phyloP scores from a whole-genome alignment of 1,284 basidiomycete genomes.

The Boletus sp. region DNA sequence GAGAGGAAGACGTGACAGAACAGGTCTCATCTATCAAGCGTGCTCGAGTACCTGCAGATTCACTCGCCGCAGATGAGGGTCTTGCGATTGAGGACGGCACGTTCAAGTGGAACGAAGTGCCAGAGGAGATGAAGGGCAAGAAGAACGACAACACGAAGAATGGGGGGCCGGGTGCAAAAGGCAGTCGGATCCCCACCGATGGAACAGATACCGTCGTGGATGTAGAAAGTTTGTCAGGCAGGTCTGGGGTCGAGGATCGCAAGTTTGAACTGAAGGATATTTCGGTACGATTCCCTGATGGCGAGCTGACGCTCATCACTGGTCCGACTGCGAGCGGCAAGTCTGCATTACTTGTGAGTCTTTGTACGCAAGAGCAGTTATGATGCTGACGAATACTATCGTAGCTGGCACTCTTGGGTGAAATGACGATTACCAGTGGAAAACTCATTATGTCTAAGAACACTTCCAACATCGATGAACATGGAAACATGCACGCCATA shows the following conservation, averaged over 20 bases:
- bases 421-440: conserved; percentile 30
- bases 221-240: conserved; percentile 12
- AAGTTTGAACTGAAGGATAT: conserved; percentile 58
- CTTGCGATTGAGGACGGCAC: conserved; percentile 55
- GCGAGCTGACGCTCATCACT: conserved; percentile 51
- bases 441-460: conserved; percentile 41
- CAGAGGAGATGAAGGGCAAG: conserved; percentile 17
- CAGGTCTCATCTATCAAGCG: conserved; percentile 66
- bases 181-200: conserved; percentile 7
- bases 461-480: conserved; percentile 36
- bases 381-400: not conserved
- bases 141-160: conserved; percentile 10
- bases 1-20: conserved; percentile 76
- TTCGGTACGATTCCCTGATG: conserved; percentile 55
- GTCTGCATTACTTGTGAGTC: conserved; percentile 37
- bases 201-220: conserved; percentile 14
- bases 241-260: conserved; percentile 29
- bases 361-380: not conserved
- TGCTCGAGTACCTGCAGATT: conserved; percentile 18
- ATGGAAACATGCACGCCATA: conserved; percentile 45
- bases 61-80: conserved; percentile 31
- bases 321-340: conserved; percentile 72
- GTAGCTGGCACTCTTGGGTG: conserved; percentile 33
- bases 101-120: conserved; percentile 59
- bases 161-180: not conserved